Percentiles rank a stretch among this genome's conserved stretches.
Evolutionary conservation across 805 yeast species (phyloP).

Genomic region (Yarrowia sp.): DNA sequence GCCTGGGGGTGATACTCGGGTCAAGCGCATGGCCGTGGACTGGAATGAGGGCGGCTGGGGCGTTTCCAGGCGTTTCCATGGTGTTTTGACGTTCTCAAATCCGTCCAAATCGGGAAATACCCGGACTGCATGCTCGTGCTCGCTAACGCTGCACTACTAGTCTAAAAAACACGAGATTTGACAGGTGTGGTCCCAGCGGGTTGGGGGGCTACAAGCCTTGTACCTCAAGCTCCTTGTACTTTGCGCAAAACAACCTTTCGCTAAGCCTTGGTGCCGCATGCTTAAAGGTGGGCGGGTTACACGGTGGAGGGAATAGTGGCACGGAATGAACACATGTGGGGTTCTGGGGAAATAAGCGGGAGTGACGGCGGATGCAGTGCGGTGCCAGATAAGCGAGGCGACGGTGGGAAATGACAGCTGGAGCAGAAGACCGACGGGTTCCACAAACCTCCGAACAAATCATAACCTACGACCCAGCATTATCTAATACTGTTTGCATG

Average conservation of each 20-base stretch:
- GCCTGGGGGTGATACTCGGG: neutral
- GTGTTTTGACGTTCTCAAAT: neutral
- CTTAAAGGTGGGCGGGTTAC: constrained; percentile 14
- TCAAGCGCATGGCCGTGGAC: neutral
- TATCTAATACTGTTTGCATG: constrained; percentile 13
- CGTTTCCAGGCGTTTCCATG: neutral
- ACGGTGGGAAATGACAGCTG: no score
- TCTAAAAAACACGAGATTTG: neutral
- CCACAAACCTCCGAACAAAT: constrained; percentile 20
- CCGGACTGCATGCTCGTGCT: no score
- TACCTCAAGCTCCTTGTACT: neutral
- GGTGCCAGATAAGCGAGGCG: neutral
- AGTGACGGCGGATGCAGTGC: no score
- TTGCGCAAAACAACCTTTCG: constrained; percentile 1
- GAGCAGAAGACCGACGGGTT: neutral
- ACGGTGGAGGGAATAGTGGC: constrained; percentile 7
- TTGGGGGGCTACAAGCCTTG: neutral
- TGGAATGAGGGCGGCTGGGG: constrained; percentile 8
- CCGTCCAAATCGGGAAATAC: neutral
- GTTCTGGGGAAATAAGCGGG: neutral
- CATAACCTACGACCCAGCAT: constrained; percentile 27
- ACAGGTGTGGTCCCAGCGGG: neutral
- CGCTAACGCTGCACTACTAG: neutral
- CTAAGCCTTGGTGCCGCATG: constrained; percentile 35
- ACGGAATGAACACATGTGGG: neutral